Evolutionary conservation across 345 rosid species (phyloP), one percentile per base, ranked within the genome.

Genomic region (Aurinia saxatilis): DNA sequence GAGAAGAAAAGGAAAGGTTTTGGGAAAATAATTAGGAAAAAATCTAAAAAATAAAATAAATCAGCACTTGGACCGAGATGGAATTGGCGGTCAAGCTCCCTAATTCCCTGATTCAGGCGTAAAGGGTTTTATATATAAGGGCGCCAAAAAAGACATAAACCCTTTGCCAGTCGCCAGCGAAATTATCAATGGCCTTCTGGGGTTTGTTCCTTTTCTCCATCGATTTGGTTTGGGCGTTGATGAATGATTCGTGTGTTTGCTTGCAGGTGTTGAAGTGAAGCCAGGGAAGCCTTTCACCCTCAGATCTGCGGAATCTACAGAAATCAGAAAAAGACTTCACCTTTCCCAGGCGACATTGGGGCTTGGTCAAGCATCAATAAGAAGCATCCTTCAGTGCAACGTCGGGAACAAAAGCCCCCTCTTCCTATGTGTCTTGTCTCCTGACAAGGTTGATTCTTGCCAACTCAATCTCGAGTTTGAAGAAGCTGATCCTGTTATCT

Each of bases 341-440:
- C 73, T 86, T 34, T 81, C 96, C 1, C 90, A 80, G 96, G 97
- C 95, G 1, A 84, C 97, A 1, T 44, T 90, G 58, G 97, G 90
- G 42, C 64, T 17, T 27, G 84, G 87, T n/a, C 60, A 51, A 23
- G 63, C 59, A 33, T 36, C 40, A 10, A 52, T 37, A 21, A 82
- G 70, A 62, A 77, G 79, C 46, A 51, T 80, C 46, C 80, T 87
- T 49, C 92, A 87, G 73, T 87, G 97, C 65, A 90, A 80, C 58
- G 83, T 83, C 19, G 97, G 97, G 60, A 72, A 75, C 58, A 80
- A 55, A 56, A 76, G 67, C 34, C 88, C 95, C 1, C 77, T 90
- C 42, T 74, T 77, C 18, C 63, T 90, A 0, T 90, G 95, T 40
- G 57, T 80, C 10, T 53, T 90, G 77, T 72, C 76, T 68, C 92